Conservation (phyloP, 1,284 basidiomycete genomes). For the Microbotryum silenes-acaulis region DNA sequence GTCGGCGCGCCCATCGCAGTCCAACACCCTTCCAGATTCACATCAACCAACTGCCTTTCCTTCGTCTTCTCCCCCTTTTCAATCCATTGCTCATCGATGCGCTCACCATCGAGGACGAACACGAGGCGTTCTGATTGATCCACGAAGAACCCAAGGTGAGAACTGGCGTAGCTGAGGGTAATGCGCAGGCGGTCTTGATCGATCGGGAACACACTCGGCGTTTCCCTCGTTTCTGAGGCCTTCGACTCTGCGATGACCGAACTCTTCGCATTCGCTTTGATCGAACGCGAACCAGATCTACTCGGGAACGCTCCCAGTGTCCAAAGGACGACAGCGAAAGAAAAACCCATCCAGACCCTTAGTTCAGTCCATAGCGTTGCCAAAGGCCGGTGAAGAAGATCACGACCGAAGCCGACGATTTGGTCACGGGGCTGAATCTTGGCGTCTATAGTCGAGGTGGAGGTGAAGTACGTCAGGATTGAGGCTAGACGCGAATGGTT, state of each 20-base stretch:
- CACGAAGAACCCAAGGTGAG: slow-evolving; percentile 13
- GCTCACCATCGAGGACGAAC: no score
- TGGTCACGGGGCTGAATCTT: slow-evolving; percentile 2
- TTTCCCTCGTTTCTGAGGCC: background rate
- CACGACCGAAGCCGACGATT: slow-evolving; percentile 1
- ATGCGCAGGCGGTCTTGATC: background rate
- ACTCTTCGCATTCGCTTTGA: background rate
- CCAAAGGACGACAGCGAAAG: slow-evolving; percentile 17
- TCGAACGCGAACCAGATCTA: background rate
- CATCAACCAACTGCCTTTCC: no score
- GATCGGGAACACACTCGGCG: background rate
- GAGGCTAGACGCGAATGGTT: background rate
- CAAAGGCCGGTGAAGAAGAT: slow-evolving; percentile 5
- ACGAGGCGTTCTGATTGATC: no score
- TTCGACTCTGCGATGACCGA: background rate
- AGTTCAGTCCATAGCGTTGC: slow-evolving; percentile 11
- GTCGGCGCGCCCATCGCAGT: no score
- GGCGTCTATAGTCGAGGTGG: background rate
- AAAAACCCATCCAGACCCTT: slow-evolving; percentile 11
- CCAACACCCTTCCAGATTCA: no score
- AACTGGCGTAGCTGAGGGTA: slow-evolving; percentile 11
- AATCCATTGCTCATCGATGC: no score
- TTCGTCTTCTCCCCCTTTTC: no score
- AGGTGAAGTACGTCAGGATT: background rate
- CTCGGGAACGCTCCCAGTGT: background rate